phyloP scores from a whole-genome alignment of 306 rosid genomes.

The Castanea crenata region DNA sequence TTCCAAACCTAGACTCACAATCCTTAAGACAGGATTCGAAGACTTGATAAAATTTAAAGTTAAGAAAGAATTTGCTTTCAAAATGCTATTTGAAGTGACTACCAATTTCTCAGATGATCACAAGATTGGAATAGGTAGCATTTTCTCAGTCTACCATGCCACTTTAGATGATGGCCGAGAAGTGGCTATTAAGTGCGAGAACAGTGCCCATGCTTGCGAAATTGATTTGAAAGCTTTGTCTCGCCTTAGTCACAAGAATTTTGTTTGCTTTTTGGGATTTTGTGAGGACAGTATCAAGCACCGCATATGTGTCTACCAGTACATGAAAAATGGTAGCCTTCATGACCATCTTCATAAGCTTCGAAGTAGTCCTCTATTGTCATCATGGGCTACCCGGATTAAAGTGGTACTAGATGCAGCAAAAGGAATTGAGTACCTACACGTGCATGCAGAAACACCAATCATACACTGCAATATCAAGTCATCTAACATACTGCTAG shows the following conservation, averaged over 20 bases:
- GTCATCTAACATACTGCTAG: constrained; percentile 63
- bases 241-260: constrained; percentile 79
- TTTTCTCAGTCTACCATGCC: too few relatives aligned
- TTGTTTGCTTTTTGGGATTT: constrained; percentile 63
- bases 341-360: constrained; percentile 68
- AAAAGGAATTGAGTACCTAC: constrained; percentile 42
- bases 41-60: too few relatives aligned
- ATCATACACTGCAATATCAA: constrained; percentile 77
- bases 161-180: too few relatives aligned
- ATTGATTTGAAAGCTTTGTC: constrained; percentile 69
- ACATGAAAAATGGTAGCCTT: constrained; percentile 65
- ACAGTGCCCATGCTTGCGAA: constrained; percentile 59
- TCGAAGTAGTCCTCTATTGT: constrained; percentile 26
- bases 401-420: constrained; percentile 49
- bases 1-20: too few relatives aligned
- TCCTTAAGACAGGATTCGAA: too few relatives aligned
- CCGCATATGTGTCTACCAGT: constrained; percentile 68
- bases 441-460: constrained; percentile 52
- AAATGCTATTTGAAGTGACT: too few relatives aligned
- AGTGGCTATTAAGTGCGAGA: constrained; percentile 17
- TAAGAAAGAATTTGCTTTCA: too few relatives aligned
- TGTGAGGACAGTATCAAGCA: constrained; percentile 60
- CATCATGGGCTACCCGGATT: constrained; percentile 52
- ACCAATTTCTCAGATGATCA: too few relatives aligned
- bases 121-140: too few relatives aligned